Conservation (phyloP, 768 basidiomycete species). For the Agaricus bisporus region DNA sequence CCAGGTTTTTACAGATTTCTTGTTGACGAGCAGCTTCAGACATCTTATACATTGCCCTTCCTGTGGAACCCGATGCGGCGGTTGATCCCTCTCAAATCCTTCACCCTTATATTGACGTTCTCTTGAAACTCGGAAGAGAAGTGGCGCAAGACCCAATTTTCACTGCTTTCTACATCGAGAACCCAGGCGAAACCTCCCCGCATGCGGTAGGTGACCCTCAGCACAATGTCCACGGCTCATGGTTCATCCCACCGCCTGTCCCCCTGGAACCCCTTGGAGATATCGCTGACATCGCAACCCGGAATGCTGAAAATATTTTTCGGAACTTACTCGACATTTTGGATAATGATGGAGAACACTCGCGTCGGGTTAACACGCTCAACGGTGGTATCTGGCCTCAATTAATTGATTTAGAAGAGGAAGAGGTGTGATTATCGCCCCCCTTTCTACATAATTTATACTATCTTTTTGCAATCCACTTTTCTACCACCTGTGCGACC, state of each 20-base stretch:
- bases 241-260: conserved; percentile 11
- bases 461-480: conserved; percentile 22
- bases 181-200: conserved; percentile 13
- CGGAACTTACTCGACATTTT: background rate
- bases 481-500: conserved; percentile 33
- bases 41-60: conserved; percentile 51
- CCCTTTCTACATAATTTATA: background rate
- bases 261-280: conserved; percentile 29
- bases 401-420: background rate
- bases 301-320: conserved; percentile 41
- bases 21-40: conserved; percentile 4
- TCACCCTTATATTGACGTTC: conserved; percentile 50
- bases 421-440: background rate
- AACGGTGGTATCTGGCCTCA: conserved; percentile 6
- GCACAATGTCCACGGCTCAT: background rate
- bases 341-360: background rate
- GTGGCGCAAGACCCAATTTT: conserved; percentile 37
- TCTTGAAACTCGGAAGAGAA: conserved; percentile 27
- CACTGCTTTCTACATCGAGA: conserved; percentile 51
- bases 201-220: background rate
- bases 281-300: conserved; percentile 48
- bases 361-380: background rate
- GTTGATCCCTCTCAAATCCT: conserved; percentile 32
- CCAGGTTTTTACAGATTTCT: background rate
- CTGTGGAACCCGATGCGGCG: conserved; percentile 24